Conservation (phyloP, 202 grass and related monocot genomes). For the Panicum hallii region DNA sequence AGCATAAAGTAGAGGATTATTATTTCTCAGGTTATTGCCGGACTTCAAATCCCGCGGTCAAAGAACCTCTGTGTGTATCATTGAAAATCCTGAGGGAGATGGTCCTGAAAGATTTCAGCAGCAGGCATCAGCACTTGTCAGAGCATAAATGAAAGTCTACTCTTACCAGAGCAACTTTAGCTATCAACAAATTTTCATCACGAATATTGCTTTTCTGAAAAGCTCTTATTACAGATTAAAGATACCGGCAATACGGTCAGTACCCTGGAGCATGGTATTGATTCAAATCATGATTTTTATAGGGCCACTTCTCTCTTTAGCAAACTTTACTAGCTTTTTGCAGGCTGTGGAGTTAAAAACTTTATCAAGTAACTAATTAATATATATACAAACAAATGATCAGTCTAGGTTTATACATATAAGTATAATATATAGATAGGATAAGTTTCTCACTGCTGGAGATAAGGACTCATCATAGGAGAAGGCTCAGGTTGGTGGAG, state of each 20-base stretch:
- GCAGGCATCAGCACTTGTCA: constrained; percentile 41
- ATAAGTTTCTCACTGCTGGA: constrained; percentile 24
- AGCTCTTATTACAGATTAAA: constrained; percentile 52
- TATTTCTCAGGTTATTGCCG: constrained; percentile 9
- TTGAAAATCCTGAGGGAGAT: constrained; percentile 33
- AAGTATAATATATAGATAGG: background rate
- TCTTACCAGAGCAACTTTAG: constrained; percentile 45
- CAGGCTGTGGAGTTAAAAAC: constrained; percentile 19
- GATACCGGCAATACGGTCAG: constrained; percentile 65
- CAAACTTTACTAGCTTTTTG: constrained; percentile 36
- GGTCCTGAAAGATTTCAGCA: constrained; percentile 35
- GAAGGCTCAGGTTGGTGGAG: constrained; percentile 39
- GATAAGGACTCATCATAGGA: constrained; percentile 38
- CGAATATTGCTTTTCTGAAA: constrained; percentile 48
- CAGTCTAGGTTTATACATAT: background rate
- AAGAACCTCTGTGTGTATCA: constrained; percentile 45
- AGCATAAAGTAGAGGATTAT: background rate
- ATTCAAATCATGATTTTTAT: constrained; percentile 55
- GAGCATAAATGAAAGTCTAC: constrained; percentile 46
- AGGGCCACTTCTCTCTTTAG: constrained; percentile 38
- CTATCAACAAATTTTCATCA: constrained; percentile 43
- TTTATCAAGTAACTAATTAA: background rate
- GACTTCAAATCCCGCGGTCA: constrained; percentile 4
- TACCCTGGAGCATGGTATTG: constrained; percentile 51
- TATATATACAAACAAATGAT: background rate